A percentile compares a stretch with the other conserved stretches of the same genome.
Evolutionary conservation across 2,329 filamentous ascomycete species (phyloP).

Genomic region (Clarireedia sp.): DNA sequence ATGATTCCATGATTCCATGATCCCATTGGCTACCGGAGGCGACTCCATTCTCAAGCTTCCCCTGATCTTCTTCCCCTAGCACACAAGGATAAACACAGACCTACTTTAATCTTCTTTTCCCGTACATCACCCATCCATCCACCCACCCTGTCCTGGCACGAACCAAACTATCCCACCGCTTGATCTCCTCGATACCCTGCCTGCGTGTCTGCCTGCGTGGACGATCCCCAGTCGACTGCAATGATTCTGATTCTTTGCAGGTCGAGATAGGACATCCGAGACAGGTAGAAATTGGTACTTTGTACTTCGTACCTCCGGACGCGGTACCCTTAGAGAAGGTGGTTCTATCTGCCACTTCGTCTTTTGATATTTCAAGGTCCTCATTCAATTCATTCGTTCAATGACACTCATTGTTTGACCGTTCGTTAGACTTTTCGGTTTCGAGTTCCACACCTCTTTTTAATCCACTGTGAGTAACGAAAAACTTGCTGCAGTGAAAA

Average conservation of each 20-base stretch:
- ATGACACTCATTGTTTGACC: background rate
- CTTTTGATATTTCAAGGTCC: background rate
- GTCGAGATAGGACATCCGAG: conserved; percentile 2
- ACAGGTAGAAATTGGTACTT: background rate
- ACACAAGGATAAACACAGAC: background rate
- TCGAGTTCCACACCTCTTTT: background rate
- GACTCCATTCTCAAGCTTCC: conserved; percentile 1
- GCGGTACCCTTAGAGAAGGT: background rate
- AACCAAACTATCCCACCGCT: background rate
- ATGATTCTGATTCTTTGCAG: background rate
- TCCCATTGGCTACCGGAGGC: background rate
- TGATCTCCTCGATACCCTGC: too few relatives aligned
- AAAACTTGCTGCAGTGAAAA: background rate
- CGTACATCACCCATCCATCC: background rate
- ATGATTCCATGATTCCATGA: background rate
- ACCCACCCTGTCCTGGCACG: too few relatives aligned
- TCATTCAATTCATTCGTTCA: too few relatives aligned
- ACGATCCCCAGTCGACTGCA: background rate
- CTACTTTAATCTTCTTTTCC: background rate
- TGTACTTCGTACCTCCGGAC: too few relatives aligned
- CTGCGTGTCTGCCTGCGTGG: background rate
- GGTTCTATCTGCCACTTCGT: background rate
- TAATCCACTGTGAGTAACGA: background rate
- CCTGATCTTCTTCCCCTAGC: conserved; percentile 4
- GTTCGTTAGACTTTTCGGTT: background rate